These are phyloP conservation scores for Lodderomyces orthopsilosis DNA, from an alignment of 1,139 yeast species.

Conservation along the genomic window DNA sequence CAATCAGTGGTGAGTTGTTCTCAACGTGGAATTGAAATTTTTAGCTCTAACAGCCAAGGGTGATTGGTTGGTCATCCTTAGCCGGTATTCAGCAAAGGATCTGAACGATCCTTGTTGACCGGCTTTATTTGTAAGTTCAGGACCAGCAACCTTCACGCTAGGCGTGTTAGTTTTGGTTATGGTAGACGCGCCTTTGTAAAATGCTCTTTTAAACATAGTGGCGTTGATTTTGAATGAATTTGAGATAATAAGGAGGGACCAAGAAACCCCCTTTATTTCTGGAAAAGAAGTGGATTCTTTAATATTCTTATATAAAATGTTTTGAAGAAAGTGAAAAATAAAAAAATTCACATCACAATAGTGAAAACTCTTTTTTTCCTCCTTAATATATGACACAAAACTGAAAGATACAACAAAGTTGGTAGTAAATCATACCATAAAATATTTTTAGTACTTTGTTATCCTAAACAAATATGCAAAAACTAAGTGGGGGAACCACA, in stretches of 20 bases:
- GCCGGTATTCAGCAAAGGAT: conserved; percentile 56
- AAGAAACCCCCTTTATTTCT: no score
- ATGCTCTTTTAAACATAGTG: conserved; percentile 11
- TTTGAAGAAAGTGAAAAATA: neutral
- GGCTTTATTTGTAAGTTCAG: neutral
- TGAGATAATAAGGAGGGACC: no score
- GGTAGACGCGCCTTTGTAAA: conserved; percentile 18
- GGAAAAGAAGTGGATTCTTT: no score
- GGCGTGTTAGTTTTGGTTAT: conserved; percentile 11
- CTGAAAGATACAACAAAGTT: no score
- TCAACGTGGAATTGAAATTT: conserved; percentile 11
- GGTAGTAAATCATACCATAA: no score
- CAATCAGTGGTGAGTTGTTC: conserved; percentile 6
- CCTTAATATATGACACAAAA: no score
- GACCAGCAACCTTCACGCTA: neutral
- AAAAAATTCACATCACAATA: no score
- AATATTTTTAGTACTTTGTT: no score
- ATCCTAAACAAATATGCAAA: no score
- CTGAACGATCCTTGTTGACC: conserved; percentile 54
- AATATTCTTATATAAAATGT: neutral
- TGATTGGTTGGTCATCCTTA: conserved; percentile 48
- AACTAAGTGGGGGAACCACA: no score
- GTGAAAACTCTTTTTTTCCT: no score
- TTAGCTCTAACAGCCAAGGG: conserved; percentile 32
- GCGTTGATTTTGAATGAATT: no score